These are phyloP conservation scores for Penicillium pulvis DNA, from an alignment of 495 filamentous ascomycete genomes.

Conservation along the genomic window DNA sequence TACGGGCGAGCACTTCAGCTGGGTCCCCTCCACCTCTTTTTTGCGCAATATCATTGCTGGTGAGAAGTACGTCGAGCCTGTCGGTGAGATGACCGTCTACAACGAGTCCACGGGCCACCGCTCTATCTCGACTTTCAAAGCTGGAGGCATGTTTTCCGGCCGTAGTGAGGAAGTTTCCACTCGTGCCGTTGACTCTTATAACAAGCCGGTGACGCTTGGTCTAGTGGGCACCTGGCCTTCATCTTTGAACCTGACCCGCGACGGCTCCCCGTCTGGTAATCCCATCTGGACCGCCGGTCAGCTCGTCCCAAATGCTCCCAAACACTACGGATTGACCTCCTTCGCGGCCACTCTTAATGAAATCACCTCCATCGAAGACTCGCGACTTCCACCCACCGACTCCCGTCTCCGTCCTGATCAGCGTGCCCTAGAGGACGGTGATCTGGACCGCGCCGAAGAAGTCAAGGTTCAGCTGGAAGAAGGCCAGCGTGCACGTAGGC, in stretches of 20 bases:
- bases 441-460: conserved; percentile 80
- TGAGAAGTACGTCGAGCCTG: conserved; percentile 97
- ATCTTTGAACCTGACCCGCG: conserved; percentile 61
- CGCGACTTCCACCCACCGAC: conserved; percentile 76
- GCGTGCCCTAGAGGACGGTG: conserved; percentile 78
- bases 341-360: conserved; percentile 91
- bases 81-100: conserved; percentile 78
- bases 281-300: conserved; percentile 78
- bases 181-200: conserved; percentile 65
- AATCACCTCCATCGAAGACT: conserved; percentile 76
- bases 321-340: conserved; percentile 80
- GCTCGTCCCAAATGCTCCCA: conserved; percentile 72
- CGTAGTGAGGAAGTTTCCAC: conserved; percentile 87
- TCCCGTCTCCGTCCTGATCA: conserved; percentile 87
- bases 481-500: conserved; percentile 73
- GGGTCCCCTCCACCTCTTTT: conserved; percentile 82
- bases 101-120: conserved; percentile 82
- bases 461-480: conserved; percentile 85
- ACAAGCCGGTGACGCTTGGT: conserved; percentile 59
- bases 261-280: conserved; percentile 53
- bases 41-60: conserved; percentile 95
- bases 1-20: conserved; percentile 77
- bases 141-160: conserved; percentile 94
- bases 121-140: conserved; percentile 81
- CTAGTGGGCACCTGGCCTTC: conserved; percentile 84